These are phyloP conservation scores for Leucocoprinus leucothites DNA, from an alignment of 768 basidiomycete species.

Conservation along the genomic window DNA sequence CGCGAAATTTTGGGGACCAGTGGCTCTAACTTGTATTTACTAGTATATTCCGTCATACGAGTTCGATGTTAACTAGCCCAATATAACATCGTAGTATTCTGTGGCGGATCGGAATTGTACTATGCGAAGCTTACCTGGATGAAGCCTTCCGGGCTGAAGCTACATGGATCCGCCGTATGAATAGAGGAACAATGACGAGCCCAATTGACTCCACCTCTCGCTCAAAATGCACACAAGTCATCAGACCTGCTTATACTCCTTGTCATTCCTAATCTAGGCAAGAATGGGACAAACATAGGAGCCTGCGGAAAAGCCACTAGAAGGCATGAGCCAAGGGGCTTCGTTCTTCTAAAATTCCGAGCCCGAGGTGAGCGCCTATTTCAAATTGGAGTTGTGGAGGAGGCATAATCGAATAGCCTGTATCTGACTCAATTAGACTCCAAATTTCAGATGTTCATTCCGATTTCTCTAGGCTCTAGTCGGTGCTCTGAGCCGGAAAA, in stretches of 20 bases:
- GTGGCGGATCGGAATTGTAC: neutral
- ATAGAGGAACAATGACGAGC: no score
- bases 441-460: no score
- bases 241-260: neutral
- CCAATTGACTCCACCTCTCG: neutral
- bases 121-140: neutral
- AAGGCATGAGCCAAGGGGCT: conserved; percentile 6
- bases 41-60: no score
- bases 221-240: neutral
- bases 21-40: no score
- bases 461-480: no score
- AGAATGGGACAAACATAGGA: conserved; percentile 1
- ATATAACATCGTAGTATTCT: neutral
- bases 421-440: neutral
- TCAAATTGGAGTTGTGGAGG: neutral
- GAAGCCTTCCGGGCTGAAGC: neutral
- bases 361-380: conserved; percentile 5
- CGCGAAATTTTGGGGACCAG: no score
- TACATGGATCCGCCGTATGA: neutral
- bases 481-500: no score
- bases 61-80: no score
- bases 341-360: neutral
- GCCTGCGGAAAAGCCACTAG: conserved; percentile 2
- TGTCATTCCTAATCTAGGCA: neutral
- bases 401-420: no score